Percentiles rank a stretch among this genome's conserved stretches.
These are phyloP conservation scores for Trifolium repens DNA, from an alignment of 306 rosid species.

Conservation along the genomic window DNA sequence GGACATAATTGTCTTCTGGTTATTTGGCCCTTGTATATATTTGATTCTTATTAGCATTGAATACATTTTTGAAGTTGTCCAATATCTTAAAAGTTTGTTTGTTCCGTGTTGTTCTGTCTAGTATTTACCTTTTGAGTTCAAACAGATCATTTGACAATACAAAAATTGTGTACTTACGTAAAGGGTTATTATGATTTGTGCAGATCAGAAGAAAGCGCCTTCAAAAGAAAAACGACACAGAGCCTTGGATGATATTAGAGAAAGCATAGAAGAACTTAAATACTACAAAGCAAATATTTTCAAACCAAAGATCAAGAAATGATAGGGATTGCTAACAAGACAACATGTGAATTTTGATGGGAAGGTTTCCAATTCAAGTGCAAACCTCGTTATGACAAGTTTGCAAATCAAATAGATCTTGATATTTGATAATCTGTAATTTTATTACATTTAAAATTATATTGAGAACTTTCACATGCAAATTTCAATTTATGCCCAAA, in stretches of 20 bases:
- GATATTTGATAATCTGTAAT: conserved; percentile 28
- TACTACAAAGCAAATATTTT: conserved; percentile 80
- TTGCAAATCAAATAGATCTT: conserved; percentile 5
- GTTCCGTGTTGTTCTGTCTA: no score
- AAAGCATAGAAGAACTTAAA: conserved; percentile 82
- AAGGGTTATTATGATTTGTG: conserved; percentile 35
- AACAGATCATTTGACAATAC: no score
- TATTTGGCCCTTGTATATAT: no score
- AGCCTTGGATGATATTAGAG: conserved; percentile 97
- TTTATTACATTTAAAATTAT: conserved; percentile 5
- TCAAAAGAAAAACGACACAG: conserved; percentile 73
- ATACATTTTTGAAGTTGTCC: no score
- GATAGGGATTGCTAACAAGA: conserved; percentile 41
- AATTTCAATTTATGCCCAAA: conserved; percentile 5
- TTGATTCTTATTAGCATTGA: no score
- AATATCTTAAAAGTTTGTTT: no score
- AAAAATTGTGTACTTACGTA: not conserved
- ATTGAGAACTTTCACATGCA: not conserved
- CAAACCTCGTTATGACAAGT: conserved; percentile 15
- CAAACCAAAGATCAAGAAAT: conserved; percentile 64
- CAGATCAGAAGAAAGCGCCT: conserved; percentile 79
- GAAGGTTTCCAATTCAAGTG: conserved; percentile 24
- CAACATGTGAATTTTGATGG: conserved; percentile 33
- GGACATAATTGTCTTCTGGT: no score
- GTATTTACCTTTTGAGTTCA: no score